Conservation (phyloP, 768 basidiomycete genomes). For the Suillus fuscotomentosus region DNA sequence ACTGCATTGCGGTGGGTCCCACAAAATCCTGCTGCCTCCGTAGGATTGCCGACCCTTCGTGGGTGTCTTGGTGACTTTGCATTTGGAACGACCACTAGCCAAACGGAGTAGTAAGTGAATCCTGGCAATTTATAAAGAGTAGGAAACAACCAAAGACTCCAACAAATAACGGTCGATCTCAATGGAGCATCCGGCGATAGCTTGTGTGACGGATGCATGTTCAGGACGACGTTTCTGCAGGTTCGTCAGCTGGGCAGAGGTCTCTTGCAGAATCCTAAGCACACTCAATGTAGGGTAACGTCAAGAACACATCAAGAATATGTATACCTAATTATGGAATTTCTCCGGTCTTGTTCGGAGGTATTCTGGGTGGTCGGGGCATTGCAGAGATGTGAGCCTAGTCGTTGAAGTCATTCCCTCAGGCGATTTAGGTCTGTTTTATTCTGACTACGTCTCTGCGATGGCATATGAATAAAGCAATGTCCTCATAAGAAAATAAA, state of each 20-base stretch:
- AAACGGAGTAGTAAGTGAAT: not conserved
- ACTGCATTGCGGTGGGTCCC: not conserved
- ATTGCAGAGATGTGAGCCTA: not conserved
- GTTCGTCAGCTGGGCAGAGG: not conserved
- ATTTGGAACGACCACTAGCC: not conserved
- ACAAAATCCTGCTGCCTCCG: too few species aligned
- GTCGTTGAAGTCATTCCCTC: not conserved
- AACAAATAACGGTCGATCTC: not conserved
- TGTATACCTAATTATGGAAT: slow-evolving; percentile 3
- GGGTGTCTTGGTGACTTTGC: too few species aligned
- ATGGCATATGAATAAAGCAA: not conserved
- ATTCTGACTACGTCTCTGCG: not conserved
- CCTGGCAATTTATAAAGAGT: not conserved
- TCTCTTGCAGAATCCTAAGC: not conserved
- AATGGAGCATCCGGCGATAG: not conserved
- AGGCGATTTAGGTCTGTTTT: not conserved
- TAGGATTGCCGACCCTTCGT: too few species aligned
- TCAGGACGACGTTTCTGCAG: not conserved
- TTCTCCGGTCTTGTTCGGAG: not conserved
- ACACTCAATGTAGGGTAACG: not conserved
- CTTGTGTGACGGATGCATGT: not conserved
- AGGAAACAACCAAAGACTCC: not conserved
- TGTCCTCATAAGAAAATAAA: not conserved
- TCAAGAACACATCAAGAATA: not conserved
- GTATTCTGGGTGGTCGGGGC: not conserved